Evolutionary conservation across 2,329 filamentous ascomycete species (phyloP).

Genomic region (Chrysosporium keratinophilum): DNA sequence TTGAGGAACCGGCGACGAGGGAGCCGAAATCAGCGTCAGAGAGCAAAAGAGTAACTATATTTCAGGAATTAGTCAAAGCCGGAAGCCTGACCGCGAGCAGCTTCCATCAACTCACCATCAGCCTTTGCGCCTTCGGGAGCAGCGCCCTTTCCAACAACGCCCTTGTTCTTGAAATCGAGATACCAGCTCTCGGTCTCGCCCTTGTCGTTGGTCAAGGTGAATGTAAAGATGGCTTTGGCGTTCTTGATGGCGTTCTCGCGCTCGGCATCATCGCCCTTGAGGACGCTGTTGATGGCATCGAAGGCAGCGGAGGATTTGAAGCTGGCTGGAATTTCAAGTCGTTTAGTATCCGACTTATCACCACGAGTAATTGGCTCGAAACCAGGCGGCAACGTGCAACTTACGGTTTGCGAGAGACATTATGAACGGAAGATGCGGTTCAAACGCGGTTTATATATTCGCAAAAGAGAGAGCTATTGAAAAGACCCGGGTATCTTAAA

Average conservation of each 20-base stretch:
- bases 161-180: constrained; percentile 88
- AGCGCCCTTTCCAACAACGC: constrained; percentile 66
- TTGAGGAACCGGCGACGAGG: constrained; percentile 76
- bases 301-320: constrained; percentile 90
- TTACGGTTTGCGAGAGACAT: constrained; percentile 68
- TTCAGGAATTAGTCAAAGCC: constrained; percentile 5
- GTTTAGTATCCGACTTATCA: not conserved
- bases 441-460: constrained; percentile 1
- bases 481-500: constrained; percentile 16
- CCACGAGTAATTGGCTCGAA: not conserved
- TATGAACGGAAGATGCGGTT: constrained; percentile 22
- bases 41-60: constrained; percentile 68
- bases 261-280: constrained; percentile 59
- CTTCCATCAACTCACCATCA: constrained; percentile 50
- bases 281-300: constrained; percentile 67
- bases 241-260: constrained; percentile 83
- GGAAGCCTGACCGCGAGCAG: not conserved
- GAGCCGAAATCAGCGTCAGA: constrained; percentile 79
- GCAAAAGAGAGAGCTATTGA: constrained; percentile 5
- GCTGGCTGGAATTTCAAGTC: constrained; percentile 44
- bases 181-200: constrained; percentile 81
- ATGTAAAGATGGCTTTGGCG: constrained; percentile 77
- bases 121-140: constrained; percentile 63
- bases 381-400: constrained; percentile 22
- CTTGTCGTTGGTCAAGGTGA: constrained; percentile 78